phyloP scores from a whole-genome alignment of 768 basidiomycete genomes.

The Baorangia bicolor region DNA sequence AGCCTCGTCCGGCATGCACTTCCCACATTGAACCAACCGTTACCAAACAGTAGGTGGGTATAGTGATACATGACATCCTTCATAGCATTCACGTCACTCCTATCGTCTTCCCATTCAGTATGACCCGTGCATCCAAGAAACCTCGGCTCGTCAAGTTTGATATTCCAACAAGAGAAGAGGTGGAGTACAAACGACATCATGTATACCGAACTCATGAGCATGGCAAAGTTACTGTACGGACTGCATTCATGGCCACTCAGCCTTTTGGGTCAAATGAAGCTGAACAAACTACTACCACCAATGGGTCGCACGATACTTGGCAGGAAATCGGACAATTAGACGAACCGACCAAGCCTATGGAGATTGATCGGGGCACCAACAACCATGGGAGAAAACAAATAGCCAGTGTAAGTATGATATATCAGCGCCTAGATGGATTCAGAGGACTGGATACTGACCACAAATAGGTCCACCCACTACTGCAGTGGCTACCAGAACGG shows the following conservation, averaged over 20 bases:
- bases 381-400: neutral
- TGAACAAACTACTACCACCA: neutral
- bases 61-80: no score
- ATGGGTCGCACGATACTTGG: neutral
- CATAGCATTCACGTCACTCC: no score
- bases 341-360: neutral
- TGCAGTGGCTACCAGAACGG: neutral
- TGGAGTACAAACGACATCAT: no score
- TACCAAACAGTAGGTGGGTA: no score
- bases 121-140: no score
- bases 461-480: neutral
- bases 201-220: neutral
- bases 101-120: no score
- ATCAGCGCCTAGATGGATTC: neutral
- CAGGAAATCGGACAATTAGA: neutral
- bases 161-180: no score
- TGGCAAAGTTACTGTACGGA: neutral
- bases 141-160: no score
- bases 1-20: no score
- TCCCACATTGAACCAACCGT: no score
- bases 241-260: neutral
- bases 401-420: neutral
- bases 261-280: neutral
- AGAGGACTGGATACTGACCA: neutral
- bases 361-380: neutral